phyloP scores from a whole-genome alignment of 2,329 filamentous ascomycete genomes.

The Xylariales sp. region DNA sequence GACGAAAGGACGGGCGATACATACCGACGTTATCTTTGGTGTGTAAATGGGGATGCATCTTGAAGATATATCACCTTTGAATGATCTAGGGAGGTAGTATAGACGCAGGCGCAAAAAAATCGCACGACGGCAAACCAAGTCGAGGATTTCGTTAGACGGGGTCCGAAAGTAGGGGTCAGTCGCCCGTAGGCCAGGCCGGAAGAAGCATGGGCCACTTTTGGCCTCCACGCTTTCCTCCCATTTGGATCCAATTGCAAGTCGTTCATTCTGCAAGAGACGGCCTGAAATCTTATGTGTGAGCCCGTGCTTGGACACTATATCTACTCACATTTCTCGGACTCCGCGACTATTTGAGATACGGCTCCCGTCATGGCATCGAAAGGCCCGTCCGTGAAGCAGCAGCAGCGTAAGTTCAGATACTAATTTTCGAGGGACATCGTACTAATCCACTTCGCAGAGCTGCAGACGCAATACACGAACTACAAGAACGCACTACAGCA shows the following conservation, averaged over 20 bases:
- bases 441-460: slow-evolving; percentile 47
- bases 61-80: slow-evolving; percentile 21
- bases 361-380: slow-evolving; percentile 39
- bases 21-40: slow-evolving; percentile 86
- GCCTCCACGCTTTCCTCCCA: not conserved
- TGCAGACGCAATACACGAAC: slow-evolving; percentile 74
- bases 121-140: no score
- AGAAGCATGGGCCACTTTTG: slow-evolving; percentile 7
- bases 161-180: not conserved
- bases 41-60: slow-evolving; percentile 96
- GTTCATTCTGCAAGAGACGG: not conserved
- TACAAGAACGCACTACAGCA: slow-evolving; percentile 80
- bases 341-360: no score
- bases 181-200: not conserved
- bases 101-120: no score
- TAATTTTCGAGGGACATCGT: not conserved
- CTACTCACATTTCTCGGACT: no score
- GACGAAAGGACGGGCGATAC: slow-evolving; percentile 8
- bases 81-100: no score
- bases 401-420: slow-evolving; percentile 56
- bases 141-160: no score
- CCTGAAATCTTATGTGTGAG: not conserved
- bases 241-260: not conserved
- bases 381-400: slow-evolving; percentile 61
- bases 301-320: not conserved